These are phyloP conservation scores for Salix exigua DNA, from an alignment of 345 rosid species.

Conservation along the genomic window DNA sequence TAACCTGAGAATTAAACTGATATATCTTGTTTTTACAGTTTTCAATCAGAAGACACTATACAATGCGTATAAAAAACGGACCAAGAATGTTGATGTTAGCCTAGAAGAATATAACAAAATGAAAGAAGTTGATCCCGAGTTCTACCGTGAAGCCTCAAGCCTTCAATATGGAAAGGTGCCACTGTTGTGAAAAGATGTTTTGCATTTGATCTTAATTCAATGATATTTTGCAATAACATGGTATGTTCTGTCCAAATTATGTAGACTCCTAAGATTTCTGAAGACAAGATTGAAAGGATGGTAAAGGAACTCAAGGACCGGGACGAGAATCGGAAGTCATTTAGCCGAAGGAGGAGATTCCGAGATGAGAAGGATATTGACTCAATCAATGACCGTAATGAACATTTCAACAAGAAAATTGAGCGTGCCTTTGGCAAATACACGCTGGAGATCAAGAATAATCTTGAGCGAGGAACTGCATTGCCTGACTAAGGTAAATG, in stretches of 20 bases:
- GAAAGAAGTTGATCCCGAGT: conserved; percentile 98
- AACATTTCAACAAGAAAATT: conserved; percentile 98
- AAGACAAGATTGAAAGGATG: conserved; percentile 84
- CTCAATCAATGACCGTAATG: conserved; percentile 96
- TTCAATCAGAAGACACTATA: conserved; percentile 89
- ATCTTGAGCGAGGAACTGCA: conserved; percentile 97
- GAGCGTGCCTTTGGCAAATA: conserved; percentile 95
- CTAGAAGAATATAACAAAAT: conserved; percentile 81
- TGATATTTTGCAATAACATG: neutral
- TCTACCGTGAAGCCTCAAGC: conserved; percentile 92
- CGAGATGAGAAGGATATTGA: conserved; percentile 92
- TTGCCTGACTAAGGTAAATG: conserved; percentile 71
- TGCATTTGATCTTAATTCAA: neutral
- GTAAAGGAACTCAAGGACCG: conserved; percentile 74
- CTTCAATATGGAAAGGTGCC: conserved; percentile 86
- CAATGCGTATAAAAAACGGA: conserved; percentile 81
- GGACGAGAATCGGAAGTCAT: conserved; percentile 69
- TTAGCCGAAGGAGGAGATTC: conserved; percentile 88
- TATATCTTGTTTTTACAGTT: conserved; percentile 38
- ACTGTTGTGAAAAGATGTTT: neutral
- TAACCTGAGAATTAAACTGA: conserved; percentile 2
- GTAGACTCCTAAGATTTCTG: conserved; percentile 73
- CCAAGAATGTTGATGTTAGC: conserved; percentile 69
- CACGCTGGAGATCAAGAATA: conserved; percentile 93
- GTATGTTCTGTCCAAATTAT: conserved; percentile 3